Evolutionary conservation across 208 protist species (phyloP).

Genomic region (Trypanosomatidae sp.): DNA sequence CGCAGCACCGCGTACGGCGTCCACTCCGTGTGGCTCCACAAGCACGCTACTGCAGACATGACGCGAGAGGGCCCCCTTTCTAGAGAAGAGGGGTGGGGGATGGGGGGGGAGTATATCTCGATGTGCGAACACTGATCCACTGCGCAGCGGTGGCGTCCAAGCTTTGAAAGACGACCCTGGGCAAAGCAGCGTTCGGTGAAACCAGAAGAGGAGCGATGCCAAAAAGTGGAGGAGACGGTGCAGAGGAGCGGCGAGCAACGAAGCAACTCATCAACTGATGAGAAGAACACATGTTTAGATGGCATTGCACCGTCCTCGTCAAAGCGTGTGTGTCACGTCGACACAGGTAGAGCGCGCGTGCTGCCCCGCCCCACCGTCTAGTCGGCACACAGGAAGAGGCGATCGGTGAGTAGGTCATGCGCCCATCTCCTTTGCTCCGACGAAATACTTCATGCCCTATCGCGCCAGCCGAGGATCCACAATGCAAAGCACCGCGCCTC

Average conservation of each 20-base stretch:
- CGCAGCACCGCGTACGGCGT: constrained; percentile 69
- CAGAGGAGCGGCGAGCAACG: background rate
- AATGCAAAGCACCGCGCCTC: background rate
- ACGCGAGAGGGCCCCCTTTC: background rate
- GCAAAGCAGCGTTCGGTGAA: background rate
- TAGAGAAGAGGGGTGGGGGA: background rate
- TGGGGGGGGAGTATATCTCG: background rate
- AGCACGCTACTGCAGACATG: background rate
- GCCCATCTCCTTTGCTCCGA: background rate
- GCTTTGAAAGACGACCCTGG: background rate
- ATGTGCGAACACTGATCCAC: background rate
- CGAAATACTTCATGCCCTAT: background rate
- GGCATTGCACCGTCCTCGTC: background rate
- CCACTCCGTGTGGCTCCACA: constrained; percentile 33
- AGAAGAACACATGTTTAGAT: background rate
- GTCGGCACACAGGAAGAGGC: background rate
- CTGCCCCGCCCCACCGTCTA: background rate
- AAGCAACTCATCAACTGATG: background rate
- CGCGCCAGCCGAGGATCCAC: background rate
- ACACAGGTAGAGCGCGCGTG: background rate
- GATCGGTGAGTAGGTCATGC: background rate
- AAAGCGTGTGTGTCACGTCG: background rate
- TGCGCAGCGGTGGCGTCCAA: background rate
- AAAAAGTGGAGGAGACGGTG: too few species aligned
- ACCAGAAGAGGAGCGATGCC: background rate